Evolutionary conservation across 1,284 basidiomycete genomes (phyloP), one percentile per base, ranked within the genome.

Genomic region (Puccinia hordei): DNA sequence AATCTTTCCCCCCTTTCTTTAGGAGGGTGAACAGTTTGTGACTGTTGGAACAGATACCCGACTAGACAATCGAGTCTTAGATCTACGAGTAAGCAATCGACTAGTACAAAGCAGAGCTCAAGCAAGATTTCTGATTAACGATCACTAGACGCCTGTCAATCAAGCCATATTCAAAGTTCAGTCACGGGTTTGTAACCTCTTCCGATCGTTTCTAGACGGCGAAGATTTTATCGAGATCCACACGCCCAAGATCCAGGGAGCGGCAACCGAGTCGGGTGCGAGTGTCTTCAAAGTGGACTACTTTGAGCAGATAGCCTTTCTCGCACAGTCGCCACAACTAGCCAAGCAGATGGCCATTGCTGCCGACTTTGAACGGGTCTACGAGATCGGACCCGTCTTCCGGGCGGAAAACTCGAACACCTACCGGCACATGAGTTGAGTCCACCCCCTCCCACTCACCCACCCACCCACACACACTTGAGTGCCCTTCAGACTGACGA

Each of bases 271-370:
- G 87, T 94, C 92, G 49, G 97, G 97, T 17, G 93, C 97, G 24
- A 93, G 92, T 49, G 97, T 99, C 55, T 99, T 99, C 89, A 95
- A 95, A 88, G 94, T 99, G 74, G 90, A 90, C 85, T 99, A 99
- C 87, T 99, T 99, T 88, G 98, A 98, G 88, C 91, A 73, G 41
- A 35, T 49, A 33, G 97, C 97, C 0, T 99, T 90, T 88, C 90
- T 99, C 38, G 97, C 97, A 9, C 97, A 99, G 87, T 94, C 92
- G 69, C 97, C 97, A 61, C 97, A 99, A 86, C 89, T 99, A 19
- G 93, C 94, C 71, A 99, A 99, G 87, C 97, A 99, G 87, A 99
- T 99, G 97, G 94, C 93, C 81, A 99, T 99, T 83, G 94, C 96
- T 49, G 94, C 94, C 82, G 97, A 99, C 88, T 95, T 99, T 86